These are phyloP conservation scores for Cocos nucifera DNA, from an alignment of 176 grass and related monocot genomes.

Conservation along the genomic window DNA sequence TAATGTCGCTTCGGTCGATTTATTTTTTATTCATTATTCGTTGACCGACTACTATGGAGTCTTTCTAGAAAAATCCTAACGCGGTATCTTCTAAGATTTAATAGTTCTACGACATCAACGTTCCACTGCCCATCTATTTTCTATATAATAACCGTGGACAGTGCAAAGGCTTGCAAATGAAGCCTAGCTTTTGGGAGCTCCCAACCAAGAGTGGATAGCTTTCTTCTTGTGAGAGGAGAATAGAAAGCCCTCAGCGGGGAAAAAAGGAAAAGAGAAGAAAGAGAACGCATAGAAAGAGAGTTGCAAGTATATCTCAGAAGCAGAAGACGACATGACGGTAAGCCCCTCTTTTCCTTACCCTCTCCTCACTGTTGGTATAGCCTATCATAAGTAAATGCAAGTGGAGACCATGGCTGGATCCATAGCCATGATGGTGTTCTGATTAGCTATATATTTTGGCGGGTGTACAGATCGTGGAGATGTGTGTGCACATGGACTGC, in stretches of 20 bases:
- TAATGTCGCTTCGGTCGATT: fast-evolving
- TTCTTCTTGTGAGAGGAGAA: no score
- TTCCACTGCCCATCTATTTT: no score
- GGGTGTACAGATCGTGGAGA: slow-evolving; percentile 50
- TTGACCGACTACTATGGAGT: no score
- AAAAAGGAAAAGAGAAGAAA: background rate
- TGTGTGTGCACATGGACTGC: slow-evolving; percentile 74
- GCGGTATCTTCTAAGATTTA: background rate
- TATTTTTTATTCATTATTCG: no score
- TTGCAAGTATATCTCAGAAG: background rate
- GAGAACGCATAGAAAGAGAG: background rate
- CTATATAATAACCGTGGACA: no score
- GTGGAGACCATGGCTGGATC: background rate
- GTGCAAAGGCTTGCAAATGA: no score
- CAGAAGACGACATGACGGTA: slow-evolving; percentile 30
- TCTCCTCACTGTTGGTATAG: background rate
- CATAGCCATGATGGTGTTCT: background rate
- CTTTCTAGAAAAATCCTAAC: background rate
- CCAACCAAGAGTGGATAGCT: no score
- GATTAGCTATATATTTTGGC: background rate
- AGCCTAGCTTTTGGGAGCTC: no score
- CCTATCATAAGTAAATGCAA: background rate
- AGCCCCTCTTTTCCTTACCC: background rate
- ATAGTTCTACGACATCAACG: background rate
- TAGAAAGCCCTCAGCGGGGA: no score